Evolutionary conservation across 768 basidiomycete genomes (phyloP).

Genomic region (Agrocybe pediades): DNA sequence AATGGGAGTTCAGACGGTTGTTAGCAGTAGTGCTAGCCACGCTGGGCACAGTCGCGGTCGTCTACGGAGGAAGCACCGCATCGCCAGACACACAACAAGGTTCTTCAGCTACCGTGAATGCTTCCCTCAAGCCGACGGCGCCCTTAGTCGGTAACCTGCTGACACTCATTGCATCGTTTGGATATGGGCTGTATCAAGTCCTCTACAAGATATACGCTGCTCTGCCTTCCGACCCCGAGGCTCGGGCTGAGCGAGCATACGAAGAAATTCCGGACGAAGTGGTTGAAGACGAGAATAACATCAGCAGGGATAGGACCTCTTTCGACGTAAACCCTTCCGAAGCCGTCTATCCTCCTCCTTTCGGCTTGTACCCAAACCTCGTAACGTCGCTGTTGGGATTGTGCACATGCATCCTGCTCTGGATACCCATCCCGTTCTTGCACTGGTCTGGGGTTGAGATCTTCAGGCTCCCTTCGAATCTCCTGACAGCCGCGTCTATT

Average conservation of each 20-base stretch:
- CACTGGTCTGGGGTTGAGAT: slow-evolving; percentile 65
- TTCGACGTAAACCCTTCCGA: slow-evolving; percentile 25
- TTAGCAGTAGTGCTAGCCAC: slow-evolving; percentile 81
- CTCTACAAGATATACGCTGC: slow-evolving; percentile 82
- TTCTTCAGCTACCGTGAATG: slow-evolving; percentile 12
- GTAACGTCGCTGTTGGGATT: slow-evolving; percentile 81
- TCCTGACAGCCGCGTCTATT: slow-evolving; percentile 50
- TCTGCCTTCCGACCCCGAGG: slow-evolving; percentile 64
- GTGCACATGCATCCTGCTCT: slow-evolving; percentile 70
- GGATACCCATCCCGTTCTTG: slow-evolving; percentile 78
- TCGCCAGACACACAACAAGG: slow-evolving; percentile 15
- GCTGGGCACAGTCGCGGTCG: slow-evolving; percentile 75
- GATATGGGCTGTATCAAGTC: slow-evolving; percentile 81
- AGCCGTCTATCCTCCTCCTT: slow-evolving; percentile 63
- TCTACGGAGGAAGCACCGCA: slow-evolving; percentile 68
- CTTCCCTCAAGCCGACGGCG: slow-evolving; percentile 37
- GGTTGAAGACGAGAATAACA: slow-evolving; percentile 32
- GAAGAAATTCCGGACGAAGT: slow-evolving; percentile 42
- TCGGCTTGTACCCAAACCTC: slow-evolving; percentile 84
- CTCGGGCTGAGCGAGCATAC: slow-evolving; percentile 43
- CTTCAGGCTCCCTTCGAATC: slow-evolving; percentile 65
- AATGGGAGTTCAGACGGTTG: slow-evolving; percentile 66
- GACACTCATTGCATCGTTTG: slow-evolving; percentile 70
- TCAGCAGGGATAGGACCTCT: neutral
- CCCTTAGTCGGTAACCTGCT: slow-evolving; percentile 75